Conservation (phyloP, 2,329 filamentous ascomycete species). For the Colletotrichum chrysophilum region DNA sequence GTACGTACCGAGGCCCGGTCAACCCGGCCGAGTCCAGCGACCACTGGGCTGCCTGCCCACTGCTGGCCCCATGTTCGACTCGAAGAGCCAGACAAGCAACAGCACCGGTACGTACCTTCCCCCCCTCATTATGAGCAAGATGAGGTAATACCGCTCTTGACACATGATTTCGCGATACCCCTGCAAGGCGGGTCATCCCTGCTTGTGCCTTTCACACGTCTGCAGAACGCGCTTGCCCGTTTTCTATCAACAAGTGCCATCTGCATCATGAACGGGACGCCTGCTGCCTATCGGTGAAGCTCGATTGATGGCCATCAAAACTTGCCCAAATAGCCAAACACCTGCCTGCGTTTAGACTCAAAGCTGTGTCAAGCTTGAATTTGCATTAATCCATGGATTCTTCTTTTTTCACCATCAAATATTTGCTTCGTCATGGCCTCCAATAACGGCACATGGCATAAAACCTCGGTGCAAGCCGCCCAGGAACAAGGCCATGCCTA, state of each 20-base stretch:
- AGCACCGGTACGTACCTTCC: not conserved
- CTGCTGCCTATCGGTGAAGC: not conserved
- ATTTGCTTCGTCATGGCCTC: constrained; percentile 37
- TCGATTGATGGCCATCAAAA: not conserved
- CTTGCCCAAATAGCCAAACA: not conserved
- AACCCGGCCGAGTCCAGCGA: constrained; percentile 15
- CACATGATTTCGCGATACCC: constrained; percentile 20
- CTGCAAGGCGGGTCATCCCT: constrained; percentile 9
- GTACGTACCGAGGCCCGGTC: constrained; percentile 13
- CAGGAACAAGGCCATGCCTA: constrained; percentile 40
- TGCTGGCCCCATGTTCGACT: not conserved
- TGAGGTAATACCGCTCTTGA: constrained; percentile 7
- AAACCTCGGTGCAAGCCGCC: constrained; percentile 56
- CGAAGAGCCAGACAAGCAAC: not conserved
- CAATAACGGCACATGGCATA: constrained; percentile 50
- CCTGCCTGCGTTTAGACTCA: not conserved
- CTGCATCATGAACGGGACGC: constrained; percentile 1
- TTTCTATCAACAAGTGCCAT: not conserved
- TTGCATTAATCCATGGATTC: not conserved
- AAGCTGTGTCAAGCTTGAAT: not conserved
- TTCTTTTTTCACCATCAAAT: not conserved
- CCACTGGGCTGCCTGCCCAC: not conserved
- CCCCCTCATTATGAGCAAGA: not conserved
- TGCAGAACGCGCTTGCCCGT: constrained; percentile 11
- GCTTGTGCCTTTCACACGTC: constrained; percentile 8